A percentile compares a stretch with the other conserved stretches of the same genome.
Evolutionary conservation across 2,329 filamentous ascomycete genomes (phyloP).

Genomic region (Trichoderma sp.): DNA sequence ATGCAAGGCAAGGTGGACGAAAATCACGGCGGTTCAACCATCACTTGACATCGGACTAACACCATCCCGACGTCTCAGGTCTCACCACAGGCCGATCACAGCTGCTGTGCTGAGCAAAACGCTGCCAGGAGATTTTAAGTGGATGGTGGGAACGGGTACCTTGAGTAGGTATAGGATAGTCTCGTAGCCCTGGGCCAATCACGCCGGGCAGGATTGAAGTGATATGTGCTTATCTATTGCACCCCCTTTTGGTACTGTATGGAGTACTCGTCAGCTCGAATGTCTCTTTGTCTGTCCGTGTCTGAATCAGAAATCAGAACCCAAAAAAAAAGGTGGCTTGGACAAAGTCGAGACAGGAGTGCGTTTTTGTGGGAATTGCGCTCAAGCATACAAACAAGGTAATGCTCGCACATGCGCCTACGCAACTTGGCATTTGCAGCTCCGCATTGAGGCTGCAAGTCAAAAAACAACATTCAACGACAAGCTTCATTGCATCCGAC

Average conservation of each 20-base stretch:
- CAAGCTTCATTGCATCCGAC: neutral
- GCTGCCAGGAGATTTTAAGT: neutral
- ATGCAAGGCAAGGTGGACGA: neutral
- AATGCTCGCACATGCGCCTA: neutral
- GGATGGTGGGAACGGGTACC: conserved; percentile 11
- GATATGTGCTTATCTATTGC: neutral
- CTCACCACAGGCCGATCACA: conserved; percentile 1
- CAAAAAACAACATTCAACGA: neutral
- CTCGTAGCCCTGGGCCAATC: neutral
- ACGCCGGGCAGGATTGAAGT: neutral
- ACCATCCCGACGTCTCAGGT: neutral
- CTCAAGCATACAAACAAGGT: conserved; percentile 13
- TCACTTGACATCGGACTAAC: neutral
- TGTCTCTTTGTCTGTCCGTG: neutral
- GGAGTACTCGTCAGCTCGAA: neutral
- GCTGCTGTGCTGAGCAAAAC: neutral
- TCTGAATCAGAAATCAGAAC: neutral
- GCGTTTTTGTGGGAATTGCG: neutral
- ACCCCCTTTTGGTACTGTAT: conserved; percentile 3
- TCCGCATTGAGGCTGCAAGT: neutral
- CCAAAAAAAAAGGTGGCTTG: neutral
- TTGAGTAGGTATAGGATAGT: neutral
- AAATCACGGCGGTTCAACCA: neutral
- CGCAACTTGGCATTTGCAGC: neutral
- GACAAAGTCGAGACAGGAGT: neutral